These are phyloP conservation scores for Saccharum hybrid DNA, from an alignment of 202 grass and related monocot species.

Conservation along the genomic window DNA sequence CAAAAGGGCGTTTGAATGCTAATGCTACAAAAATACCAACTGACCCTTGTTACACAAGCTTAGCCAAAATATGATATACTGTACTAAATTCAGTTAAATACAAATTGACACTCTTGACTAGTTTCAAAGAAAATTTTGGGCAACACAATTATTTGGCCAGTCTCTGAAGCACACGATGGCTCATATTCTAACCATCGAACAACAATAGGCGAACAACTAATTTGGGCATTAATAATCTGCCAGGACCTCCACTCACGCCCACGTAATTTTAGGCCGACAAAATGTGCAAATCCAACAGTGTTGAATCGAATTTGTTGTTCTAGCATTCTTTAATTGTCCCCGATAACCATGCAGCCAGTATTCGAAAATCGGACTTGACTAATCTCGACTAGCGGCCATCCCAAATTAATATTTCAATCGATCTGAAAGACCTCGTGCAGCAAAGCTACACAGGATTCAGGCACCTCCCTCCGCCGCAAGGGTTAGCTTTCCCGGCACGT, in stretches of 20 bases:
- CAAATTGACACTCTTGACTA: background rate
- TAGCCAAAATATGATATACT: background rate
- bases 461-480: background rate
- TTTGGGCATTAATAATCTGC: background rate
- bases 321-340: background rate
- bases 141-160: background rate
- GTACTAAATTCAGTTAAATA: background rate
- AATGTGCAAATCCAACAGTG: background rate
- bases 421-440: background rate
- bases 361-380: background rate
- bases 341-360: background rate
- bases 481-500: conserved; percentile 34
- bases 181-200: background rate
- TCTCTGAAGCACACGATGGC: background rate
- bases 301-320: background rate
- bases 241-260: no score
- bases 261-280: no score
- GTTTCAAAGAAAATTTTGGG: no score
- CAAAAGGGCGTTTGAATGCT: background rate
- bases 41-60: background rate
- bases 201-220: background rate
- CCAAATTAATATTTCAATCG: background rate
- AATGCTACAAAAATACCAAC: no score
- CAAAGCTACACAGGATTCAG: background rate
- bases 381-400: background rate